Evolutionary conservation across 768 basidiomycete species (phyloP), one percentile per base, ranked within the genome.

Genomic region (Trametes villosa): DNA sequence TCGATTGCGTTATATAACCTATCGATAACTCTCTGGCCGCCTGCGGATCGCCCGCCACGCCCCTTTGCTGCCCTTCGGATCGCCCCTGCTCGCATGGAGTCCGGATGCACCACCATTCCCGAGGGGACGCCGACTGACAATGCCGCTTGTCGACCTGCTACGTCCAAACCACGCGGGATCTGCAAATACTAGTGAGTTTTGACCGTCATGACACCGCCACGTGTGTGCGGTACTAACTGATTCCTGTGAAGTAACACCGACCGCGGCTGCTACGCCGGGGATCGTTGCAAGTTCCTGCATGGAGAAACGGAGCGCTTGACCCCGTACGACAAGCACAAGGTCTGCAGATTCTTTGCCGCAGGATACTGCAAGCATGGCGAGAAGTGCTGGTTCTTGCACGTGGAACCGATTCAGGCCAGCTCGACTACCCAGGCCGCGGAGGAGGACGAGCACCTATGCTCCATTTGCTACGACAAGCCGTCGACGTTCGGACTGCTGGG

Each of bases 251-350:
- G 63, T 68, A 73, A 76, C 15, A 79, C 81, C 20, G 71, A 79
- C 0, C 77, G 88, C 49, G 91, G 92, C 9, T 94, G 91, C 74
- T 89, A 84, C 62, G 80, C 84, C 8, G 87, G 85, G 34, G 73
- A 83, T 52, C 72, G 72, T 7, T 94, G 91, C 84, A 92, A 89
- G 77, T 94, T 92, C 72, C 77, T 89, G 12, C 91, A 94, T 61
- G 84, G 82, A 47, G 76, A 79, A 26, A 11, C 50, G 7, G 71
- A 79, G 71, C 67, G 72, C 70, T 34, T 89, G 42, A 88, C 89
- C 2, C 87, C 87, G 2, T 89, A 84, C 67, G 91, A 93, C 75
- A 78, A 85, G 72, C 74, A 79, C 33, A 92, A 93, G 78, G 75
- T 76, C 31, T 93, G 92, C 77, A 79, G 71, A 57, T 90, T 80